Base-by-base conservation (phyloP, 495 filamentous ascomycete species). In the Trichocladium uniseriatum region DNA sequence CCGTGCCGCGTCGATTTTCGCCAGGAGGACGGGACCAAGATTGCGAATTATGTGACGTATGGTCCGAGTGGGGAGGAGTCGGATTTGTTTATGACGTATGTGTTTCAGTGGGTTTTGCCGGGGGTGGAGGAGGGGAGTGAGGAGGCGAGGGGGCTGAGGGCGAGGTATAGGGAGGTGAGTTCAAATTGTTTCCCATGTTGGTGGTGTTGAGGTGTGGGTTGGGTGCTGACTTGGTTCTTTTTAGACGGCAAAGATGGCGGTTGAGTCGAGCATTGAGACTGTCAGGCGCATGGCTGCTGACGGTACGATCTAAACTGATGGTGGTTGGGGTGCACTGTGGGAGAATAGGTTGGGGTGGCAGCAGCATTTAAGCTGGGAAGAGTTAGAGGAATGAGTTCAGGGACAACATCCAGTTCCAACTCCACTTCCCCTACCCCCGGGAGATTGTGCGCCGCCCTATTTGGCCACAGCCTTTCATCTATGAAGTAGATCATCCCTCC, bases 181-280 rank as follows among this genome's bases (percentile, higher is more conserved):
- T 34, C 8, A 4, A 14, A 13, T 43, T 39, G 8, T 45, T 49
- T 28, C 43, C 46, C 19, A 45, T 39, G 32, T 6, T 0, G 0
- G n/a, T n/a, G n/a, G 22, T 16, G 0, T 1, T 24, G 43, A 7
- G 34, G 8, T 2, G 21, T 9, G 34, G 14, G n/a, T 37, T 18
- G n/a, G 24, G 36, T 41, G 49, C 56, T 62, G 51, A 64, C 39
- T 14, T 36, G 6, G 24, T 15, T 21, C 27, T 8, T 13, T 15
- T 1, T 14, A 72, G 69, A 64, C 57, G 10, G 67, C 69, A 20
- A 69, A 61, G 42, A 54, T 58, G 49, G 66, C 69, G 9, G 69
- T 72, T 1, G 66, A 70, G 44, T 51, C 54, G 7, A 67, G 55
- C 43, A 68, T 72, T 24, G 60, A 66, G 29, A 62, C 62, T 1